Percentiles rank a stretch among this genome's conserved stretches.
Evolutionary conservation across 805 yeast species (phyloP).

Genomic region (Starmerella cellae): DNA sequence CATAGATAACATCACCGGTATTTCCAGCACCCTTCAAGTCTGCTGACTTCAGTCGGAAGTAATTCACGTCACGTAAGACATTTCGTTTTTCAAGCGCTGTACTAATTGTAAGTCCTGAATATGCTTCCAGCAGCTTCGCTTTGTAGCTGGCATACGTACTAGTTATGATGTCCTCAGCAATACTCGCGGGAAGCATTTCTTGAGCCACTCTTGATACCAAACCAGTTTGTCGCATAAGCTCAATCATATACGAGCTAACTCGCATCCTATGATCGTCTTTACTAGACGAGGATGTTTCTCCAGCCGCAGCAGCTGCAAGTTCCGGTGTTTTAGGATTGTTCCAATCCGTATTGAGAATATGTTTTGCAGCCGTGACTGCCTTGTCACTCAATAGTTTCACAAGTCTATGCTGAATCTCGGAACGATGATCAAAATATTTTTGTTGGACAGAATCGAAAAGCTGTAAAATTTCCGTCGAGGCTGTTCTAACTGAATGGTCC

Average conservation of each 20-base stretch:
- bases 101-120: constrained; percentile 31
- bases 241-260: constrained; percentile 54
- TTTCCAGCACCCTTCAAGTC: constrained; percentile 48
- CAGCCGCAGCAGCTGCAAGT: background rate
- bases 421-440: constrained; percentile 45
- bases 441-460: constrained; percentile 32
- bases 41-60: constrained; percentile 47
- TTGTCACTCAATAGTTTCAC: constrained; percentile 62
- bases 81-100: constrained; percentile 33
- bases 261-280: too few relatives aligned
- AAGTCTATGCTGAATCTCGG: constrained; percentile 48
- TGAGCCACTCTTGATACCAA: constrained; percentile 49
- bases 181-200: constrained; percentile 37
- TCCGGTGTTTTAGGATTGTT: constrained; percentile 22
- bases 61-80: constrained; percentile 47
- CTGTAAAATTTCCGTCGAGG: background rate
- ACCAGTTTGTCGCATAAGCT: constrained; percentile 50
- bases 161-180: constrained; percentile 23
- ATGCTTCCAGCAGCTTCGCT: constrained; percentile 39
- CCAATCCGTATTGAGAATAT: constrained; percentile 40
- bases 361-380: constrained; percentile 37
- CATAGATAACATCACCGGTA: constrained; percentile 51
- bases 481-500: background rate
- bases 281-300: background rate
- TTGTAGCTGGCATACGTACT: constrained; percentile 42